Base-by-base conservation (phyloP, 225 moss, liverwort and hornwort genomes). In the Bryum argenteum region DNA sequence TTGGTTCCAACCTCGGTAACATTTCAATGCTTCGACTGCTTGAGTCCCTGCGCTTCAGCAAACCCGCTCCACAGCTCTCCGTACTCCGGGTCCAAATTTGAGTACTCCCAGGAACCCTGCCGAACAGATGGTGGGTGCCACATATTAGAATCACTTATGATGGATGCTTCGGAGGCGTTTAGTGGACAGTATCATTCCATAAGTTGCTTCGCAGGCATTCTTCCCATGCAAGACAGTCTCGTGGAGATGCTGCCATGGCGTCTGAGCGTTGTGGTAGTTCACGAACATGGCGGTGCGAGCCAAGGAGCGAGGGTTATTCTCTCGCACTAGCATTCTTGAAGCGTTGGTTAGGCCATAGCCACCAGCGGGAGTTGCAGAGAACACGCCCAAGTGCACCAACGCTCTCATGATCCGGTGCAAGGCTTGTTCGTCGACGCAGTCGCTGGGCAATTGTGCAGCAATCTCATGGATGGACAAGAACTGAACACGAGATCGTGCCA, bases 401-500 rank as follows among this genome's bases (percentile, higher is more conserved):
- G 38, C 78, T 19, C 72, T 54, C 80, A 77, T 56, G 65, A 84
- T n/a, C 6, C 74, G 61, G 47, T 55, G 70, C 0, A 77, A 66
- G 6, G 69, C 69, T 55, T 65, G 56, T 54, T 74, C 48, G 28
- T 75, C 75, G 22, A 75, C 72, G 22, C 61, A 45, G 13, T 50
- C 54, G 22, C 72, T 52, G 0, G 65, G 71, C 11, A 81, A 75
- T 37, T 68, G 47, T 3, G 9, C 1, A 1, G 69, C 68, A 13
- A 74, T 75, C 59, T 82, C 75, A 52, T 70, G 64, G 9, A 70
- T 55, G 16, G 73, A 72, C n/a, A n/a, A n/a, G n/a, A n/a, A n/a
- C n/a, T n/a, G n/a, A n/a, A n/a, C n/a, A n/a, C n/a, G n/a, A n/a
- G n/a, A n/a, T n/a, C n/a, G n/a, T 7, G 72, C 72, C 6, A 79